Percentiles rank a stretch among this genome's conserved stretches.
Evolutionary conservation across 441 rosid species (phyloP).

Genomic region (Aleurites moluccanus): DNA sequence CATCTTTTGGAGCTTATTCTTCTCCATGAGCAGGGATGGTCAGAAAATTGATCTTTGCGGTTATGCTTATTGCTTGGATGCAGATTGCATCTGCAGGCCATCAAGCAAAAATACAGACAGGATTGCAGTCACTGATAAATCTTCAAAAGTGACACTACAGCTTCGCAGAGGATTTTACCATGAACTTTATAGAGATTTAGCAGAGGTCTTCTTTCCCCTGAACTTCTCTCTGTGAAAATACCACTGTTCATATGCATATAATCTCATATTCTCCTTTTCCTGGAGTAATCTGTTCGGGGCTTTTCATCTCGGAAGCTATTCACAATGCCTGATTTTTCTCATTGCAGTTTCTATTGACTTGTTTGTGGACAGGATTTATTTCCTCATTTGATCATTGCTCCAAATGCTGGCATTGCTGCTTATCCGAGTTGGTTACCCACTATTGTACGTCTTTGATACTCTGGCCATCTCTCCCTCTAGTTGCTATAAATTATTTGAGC

Average conservation of each 20-base stretch:
- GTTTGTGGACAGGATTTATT: conserved; percentile 48
- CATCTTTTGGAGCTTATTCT: conserved; percentile 9
- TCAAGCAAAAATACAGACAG: conserved; percentile 31
- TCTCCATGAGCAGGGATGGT: conserved; percentile 56
- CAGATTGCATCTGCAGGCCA: conserved; percentile 59
- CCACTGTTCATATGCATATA: background rate
- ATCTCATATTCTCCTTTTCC: conserved; percentile 1
- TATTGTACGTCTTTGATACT: conserved; percentile 45
- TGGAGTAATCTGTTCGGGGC: background rate
- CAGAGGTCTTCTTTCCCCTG: conserved; percentile 39
- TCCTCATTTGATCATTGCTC: conserved; percentile 76
- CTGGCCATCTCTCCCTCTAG: background rate
- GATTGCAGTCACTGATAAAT: conserved; percentile 11
- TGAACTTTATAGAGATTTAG: conserved; percentile 58
- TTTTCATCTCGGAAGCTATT: conserved; percentile 4
- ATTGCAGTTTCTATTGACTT: conserved; percentile 17
- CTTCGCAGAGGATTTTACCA: conserved; percentile 75
- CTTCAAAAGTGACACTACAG: conserved; percentile 50
- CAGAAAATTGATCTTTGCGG: conserved; percentile 44
- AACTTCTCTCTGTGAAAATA: background rate
- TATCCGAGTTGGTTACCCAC: conserved; percentile 87
- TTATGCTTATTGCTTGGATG: conserved; percentile 55
- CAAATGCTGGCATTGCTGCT: conserved; percentile 89
- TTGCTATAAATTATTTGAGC: background rate
- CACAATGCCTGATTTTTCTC: conserved; percentile 13